Evolutionary conservation across 257 asterid genomes (phyloP).

Genomic region (Ophiorrhiza pumila): DNA sequence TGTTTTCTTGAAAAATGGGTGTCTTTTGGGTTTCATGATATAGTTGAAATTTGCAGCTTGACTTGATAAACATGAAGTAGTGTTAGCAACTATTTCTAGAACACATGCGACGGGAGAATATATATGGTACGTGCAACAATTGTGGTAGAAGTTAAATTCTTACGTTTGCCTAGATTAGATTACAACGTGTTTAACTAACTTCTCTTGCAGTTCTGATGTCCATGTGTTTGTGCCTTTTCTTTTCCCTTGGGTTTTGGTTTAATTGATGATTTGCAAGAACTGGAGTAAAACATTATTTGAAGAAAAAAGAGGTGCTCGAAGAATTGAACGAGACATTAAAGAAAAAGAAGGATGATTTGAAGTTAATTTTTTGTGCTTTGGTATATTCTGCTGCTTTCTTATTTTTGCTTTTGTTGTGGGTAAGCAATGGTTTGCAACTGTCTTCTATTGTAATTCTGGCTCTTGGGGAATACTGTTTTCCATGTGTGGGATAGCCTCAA

Average conservation of each 20-base stretch:
- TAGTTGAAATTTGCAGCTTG: background rate
- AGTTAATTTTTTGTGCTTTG: too few relatives aligned
- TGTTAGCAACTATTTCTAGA: background rate
- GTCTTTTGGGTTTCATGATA: background rate
- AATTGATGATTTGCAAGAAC: too few relatives aligned
- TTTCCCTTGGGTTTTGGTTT: background rate
- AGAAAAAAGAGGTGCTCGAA: too few relatives aligned
- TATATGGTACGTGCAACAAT: background rate
- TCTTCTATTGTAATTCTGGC: background rate
- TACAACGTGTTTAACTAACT: too few relatives aligned
- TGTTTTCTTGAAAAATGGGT: too few relatives aligned
- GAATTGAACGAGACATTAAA: too few relatives aligned
- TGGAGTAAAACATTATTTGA: too few relatives aligned
- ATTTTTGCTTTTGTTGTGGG: background rate
- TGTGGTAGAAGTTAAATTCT: background rate
- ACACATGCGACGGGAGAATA: background rate
- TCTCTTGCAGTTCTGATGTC: background rate
- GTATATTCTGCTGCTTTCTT: too few relatives aligned
- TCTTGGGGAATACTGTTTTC: background rate
- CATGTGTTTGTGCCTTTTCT: background rate
- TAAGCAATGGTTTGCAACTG: background rate
- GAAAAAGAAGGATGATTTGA: too few relatives aligned
- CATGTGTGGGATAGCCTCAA: background rate
- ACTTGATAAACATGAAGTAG: background rate
- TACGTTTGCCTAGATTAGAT: background rate